Conservation (phyloP, 164 flowering plant genomes). For the Chimonanthus salicifolius region DNA sequence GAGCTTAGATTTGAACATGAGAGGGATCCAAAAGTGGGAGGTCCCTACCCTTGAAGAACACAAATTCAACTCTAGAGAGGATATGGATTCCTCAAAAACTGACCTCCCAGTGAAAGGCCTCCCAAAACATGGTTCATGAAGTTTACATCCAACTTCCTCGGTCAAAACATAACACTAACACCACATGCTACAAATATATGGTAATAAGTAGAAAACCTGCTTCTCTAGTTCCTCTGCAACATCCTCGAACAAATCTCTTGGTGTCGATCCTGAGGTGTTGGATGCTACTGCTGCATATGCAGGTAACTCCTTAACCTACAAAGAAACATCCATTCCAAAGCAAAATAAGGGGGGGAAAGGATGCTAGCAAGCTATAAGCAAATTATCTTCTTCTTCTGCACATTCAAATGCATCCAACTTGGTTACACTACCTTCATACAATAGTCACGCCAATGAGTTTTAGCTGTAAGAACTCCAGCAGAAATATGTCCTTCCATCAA, state of each 20-base stretch:
- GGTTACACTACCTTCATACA: constrained; percentile 57
- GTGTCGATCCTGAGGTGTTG: constrained; percentile 85
- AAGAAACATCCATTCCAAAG: constrained; percentile 2
- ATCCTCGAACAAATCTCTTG: constrained; percentile 95
- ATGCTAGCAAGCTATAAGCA: not conserved
- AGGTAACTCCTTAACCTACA: constrained; percentile 77
- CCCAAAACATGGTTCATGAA: too few species aligned
- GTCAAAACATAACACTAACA: not conserved
- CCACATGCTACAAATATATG: not conserved
- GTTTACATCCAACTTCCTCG: too few species aligned
- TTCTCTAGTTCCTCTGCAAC: constrained; percentile 76
- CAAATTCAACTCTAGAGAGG: too few species aligned
- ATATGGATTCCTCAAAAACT: too few species aligned
- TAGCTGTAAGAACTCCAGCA: constrained; percentile 69
- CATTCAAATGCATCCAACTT: not conserved
- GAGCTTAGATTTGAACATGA: too few species aligned
- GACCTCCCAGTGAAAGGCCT: too few species aligned
- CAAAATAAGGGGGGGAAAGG: not conserved
- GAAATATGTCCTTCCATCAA: constrained; percentile 85
- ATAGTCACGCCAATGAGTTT: constrained; percentile 90
- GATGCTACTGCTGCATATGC: constrained; percentile 79
- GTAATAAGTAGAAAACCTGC: constrained; percentile 38
- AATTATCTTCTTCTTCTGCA: not conserved
- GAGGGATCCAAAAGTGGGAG: too few species aligned
- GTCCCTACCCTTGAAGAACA: too few species aligned